Evolutionary conservation across 306 rosid genomes (phyloP).

Genomic region (Prunus mongolica): DNA sequence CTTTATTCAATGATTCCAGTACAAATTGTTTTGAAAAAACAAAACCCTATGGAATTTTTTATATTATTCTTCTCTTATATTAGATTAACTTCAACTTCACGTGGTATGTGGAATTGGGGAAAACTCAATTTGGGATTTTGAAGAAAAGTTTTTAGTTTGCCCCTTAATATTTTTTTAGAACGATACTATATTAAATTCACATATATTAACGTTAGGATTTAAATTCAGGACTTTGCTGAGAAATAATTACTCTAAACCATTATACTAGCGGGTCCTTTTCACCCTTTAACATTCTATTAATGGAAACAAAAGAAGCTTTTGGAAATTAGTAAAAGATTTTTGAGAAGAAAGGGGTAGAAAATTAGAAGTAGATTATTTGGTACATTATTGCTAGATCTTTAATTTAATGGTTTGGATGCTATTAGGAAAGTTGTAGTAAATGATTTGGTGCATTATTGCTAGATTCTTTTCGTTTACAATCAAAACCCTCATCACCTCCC

Average conservation of each 20-base stretch:
- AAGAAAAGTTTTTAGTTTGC: neutral
- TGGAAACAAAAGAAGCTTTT: neutral
- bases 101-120: too few species aligned
- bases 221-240: too few species aligned
- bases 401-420: neutral
- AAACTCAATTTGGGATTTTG: too few species aligned
- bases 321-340: neutral
- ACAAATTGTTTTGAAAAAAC: neutral
- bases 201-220: too few species aligned
- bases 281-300: neutral
- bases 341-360: neutral
- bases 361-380: neutral
- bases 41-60: too few species aligned
- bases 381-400: neutral
- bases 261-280: too few species aligned
- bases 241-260: fast-evolving
- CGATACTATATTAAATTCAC: too few species aligned
- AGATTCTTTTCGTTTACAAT: neutral
- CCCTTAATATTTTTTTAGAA: neutral
- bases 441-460: neutral
- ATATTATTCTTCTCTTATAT: too few species aligned
- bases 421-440: neutral
- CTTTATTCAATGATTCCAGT: neutral
- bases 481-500: neutral
- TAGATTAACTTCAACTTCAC: too few species aligned